phyloP scores from a whole-genome alignment of 805 yeast species.

The Saccharomycopsis synnaedendra region DNA sequence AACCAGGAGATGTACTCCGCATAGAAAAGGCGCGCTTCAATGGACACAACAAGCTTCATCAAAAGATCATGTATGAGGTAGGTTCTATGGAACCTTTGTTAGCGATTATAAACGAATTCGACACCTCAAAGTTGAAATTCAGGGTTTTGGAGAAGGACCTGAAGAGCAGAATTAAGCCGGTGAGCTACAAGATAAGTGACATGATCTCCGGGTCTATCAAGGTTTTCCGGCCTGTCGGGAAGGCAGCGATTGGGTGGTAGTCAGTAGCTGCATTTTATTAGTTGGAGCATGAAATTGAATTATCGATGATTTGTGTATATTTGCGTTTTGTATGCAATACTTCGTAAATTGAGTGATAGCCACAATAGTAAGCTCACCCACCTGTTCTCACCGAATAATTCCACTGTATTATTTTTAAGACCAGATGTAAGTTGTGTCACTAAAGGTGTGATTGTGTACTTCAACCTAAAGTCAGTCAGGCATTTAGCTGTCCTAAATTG shows the following conservation, averaged over 20 bases:
- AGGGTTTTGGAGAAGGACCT: conserved; percentile 50
- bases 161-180: conserved; percentile 41
- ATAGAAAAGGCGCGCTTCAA: conserved; percentile 66
- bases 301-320: no score
- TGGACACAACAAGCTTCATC: conserved; percentile 45
- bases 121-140: conserved; percentile 57
- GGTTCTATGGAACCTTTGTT: conserved; percentile 45
- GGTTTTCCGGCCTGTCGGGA: conserved; percentile 70
- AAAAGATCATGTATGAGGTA: conserved; percentile 43
- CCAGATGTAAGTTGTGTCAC: no score
- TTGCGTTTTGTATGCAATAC: no score
- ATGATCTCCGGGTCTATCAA: conserved; percentile 70
- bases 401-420: no score
- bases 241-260: conserved; percentile 66
- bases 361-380: no score
- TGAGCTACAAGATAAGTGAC: conserved; percentile 57
- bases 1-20: conserved; percentile 78
- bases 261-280: not conserved
- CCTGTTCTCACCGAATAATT: no score
- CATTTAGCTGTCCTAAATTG: no score
- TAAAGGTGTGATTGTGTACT: no score
- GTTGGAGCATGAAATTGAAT: no score
- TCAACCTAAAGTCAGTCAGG: no score
- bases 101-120: conserved; percentile 63
- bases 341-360: no score